Evolutionary conservation across 306 rosid genomes (phyloP).

Genomic region (Prunus salicina): DNA sequence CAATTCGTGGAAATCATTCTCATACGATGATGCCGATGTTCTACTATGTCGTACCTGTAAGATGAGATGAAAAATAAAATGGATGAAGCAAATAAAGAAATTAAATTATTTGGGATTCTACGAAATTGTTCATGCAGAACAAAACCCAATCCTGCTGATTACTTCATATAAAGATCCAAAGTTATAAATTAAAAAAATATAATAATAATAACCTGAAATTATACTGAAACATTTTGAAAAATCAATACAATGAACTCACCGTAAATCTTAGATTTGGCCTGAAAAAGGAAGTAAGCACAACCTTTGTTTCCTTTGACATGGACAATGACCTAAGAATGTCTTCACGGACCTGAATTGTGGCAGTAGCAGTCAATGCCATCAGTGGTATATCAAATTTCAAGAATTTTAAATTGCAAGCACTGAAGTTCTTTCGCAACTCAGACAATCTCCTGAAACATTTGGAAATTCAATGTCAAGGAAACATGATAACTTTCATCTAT

Average conservation of each 20-base stretch:
- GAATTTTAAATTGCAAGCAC: conserved; percentile 53
- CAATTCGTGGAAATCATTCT: conserved; percentile 63
- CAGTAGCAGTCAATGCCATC: conserved; percentile 98
- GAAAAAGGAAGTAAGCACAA: conserved; percentile 82
- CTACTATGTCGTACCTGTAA: conserved; percentile 75
- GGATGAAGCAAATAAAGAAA: neutral
- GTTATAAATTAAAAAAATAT: neutral
- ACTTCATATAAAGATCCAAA: neutral
- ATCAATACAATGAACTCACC: conserved; percentile 44
- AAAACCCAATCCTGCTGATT: neutral
- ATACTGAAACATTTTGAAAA: conserved; percentile 10
- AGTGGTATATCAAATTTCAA: conserved; percentile 69
- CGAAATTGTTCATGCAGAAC: neutral
- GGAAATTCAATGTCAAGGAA: conserved; percentile 11
- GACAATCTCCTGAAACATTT: conserved; percentile 70
- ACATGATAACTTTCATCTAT: neutral
- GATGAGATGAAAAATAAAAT: neutral
- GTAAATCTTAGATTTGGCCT: conserved; percentile 69
- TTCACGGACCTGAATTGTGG: conserved; percentile 67
- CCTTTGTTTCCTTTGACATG: conserved; percentile 67
- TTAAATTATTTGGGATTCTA: neutral
- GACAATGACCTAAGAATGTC: conserved; percentile 71
- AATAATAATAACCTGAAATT: neutral
- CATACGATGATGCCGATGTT: conserved; percentile 66
- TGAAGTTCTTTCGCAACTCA: conserved; percentile 70